Conservation (phyloP, 2,329 filamentous ascomycete genomes). For the Diplodia seriata region DNA sequence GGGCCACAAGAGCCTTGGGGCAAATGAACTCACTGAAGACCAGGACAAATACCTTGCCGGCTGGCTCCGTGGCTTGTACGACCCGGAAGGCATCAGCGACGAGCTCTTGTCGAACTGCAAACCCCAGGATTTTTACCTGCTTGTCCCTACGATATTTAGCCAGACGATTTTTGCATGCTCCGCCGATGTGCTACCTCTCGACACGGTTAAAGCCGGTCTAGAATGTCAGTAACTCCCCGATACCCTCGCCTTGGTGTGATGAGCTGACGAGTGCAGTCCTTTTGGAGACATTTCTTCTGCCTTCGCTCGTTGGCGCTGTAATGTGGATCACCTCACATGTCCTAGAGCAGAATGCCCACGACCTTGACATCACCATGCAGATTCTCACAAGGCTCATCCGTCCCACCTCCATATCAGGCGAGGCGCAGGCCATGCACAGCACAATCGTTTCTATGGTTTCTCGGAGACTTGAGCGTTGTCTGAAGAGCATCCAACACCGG, state of each 20-base stretch:
- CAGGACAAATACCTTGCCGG: constrained; percentile 69
- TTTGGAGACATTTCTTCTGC: constrained; percentile 80
- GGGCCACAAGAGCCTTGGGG: constrained; percentile 63
- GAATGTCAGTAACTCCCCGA: constrained; percentile 64
- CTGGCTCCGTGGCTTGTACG: constrained; percentile 81
- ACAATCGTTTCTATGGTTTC: constrained; percentile 76
- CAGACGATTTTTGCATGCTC: constrained; percentile 75
- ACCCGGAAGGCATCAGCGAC: constrained; percentile 73
- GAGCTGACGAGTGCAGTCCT: constrained; percentile 61
- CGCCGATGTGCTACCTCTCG: constrained; percentile 69
- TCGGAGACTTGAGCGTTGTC: constrained; percentile 69
- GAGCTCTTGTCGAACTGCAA: constrained; percentile 82
- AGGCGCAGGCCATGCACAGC: constrained; percentile 73
- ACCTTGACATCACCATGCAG: constrained; percentile 72
- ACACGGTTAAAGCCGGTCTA: constrained; percentile 74
- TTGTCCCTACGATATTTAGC: constrained; percentile 78
- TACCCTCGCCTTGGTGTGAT: neutral
- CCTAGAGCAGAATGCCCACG: constrained; percentile 67
- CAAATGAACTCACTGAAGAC: constrained; percentile 70
- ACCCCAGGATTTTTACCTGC: constrained; percentile 80
- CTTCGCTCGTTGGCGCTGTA: constrained; percentile 76
- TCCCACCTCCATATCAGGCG: constrained; percentile 72
- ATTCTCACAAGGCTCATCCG: constrained; percentile 76
- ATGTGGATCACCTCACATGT: constrained; percentile 74
- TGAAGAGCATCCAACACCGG: constrained; percentile 70